phyloP scores from a whole-genome alignment of 345 rosid species.

The Eucalyptus paniculata region DNA sequence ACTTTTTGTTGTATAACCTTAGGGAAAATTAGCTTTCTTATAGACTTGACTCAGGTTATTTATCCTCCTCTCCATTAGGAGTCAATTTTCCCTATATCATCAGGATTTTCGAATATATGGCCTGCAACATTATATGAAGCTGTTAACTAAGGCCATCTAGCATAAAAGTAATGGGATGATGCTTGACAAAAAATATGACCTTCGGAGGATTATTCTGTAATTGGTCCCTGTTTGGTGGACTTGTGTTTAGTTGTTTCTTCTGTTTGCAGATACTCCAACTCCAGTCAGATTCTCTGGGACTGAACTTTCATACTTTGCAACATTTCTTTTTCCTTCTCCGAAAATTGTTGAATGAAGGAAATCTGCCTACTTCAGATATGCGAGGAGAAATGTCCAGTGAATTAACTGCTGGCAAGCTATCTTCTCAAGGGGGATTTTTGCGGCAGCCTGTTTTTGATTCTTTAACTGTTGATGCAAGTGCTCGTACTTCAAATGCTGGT shows the following conservation, averaged over 20 bases:
- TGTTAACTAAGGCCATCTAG: neutral
- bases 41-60: neutral
- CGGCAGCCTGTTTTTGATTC: conserved; percentile 45
- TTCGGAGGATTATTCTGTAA: neutral
- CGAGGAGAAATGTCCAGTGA: conserved; percentile 18
- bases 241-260: neutral
- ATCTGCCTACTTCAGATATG: conserved; percentile 13
- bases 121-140: neutral
- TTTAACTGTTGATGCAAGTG: conserved; percentile 12
- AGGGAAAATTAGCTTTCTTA: neutral
- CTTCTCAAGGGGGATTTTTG: conserved; percentile 81
- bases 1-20: neutral
- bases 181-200: neutral
- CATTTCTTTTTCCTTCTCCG: conserved; percentile 70
- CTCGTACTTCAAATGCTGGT: conserved; percentile 15
- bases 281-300: conserved; percentile 44
- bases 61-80: neutral
- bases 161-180: neutral
- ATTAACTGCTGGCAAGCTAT: conserved; percentile 11
- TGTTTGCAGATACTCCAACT: conserved; percentile 36
- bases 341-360: conserved; percentile 62
- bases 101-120: neutral
- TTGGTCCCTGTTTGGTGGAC: neutral
- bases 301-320: conserved; percentile 68
- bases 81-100: neutral